Conservation (phyloP, 208 protist genomes). For the Balamuthia mandrillaris region DNA sequence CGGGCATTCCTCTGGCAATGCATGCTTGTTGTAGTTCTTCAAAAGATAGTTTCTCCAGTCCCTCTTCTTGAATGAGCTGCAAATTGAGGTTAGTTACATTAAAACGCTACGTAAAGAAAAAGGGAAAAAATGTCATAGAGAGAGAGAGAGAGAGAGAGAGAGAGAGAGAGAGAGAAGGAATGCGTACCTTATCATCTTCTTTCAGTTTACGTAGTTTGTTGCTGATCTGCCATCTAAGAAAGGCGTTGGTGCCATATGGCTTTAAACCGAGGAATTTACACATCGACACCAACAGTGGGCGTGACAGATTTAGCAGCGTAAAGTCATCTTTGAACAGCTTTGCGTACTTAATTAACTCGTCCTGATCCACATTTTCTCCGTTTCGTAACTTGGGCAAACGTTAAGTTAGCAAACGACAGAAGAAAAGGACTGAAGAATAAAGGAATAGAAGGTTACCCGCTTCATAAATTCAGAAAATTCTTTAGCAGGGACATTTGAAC, state of each 20-base stretch:
- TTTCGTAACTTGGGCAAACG: constrained; percentile 21
- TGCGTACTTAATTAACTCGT: constrained; percentile 59
- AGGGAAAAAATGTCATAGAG: no score
- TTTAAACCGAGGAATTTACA: constrained; percentile 40
- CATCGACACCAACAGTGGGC: constrained; percentile 53
- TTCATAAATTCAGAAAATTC: constrained; percentile 53
- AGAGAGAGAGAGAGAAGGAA: background rate
- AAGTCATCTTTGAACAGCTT: constrained; percentile 72
- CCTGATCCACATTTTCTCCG: constrained; percentile 43
- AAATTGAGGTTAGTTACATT: no score
- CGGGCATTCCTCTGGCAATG: constrained; percentile 7
- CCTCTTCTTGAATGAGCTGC: background rate
- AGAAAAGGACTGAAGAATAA: background rate
- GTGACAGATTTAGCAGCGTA: constrained; percentile 67
- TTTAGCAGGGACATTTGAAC: background rate
- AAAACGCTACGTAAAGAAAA: no score
- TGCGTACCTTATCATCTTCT: constrained; percentile 48
- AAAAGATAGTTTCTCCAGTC: background rate
- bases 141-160: no score
- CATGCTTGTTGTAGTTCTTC: constrained; percentile 25
- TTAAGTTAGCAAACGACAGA: background rate
- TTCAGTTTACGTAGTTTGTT: constrained; percentile 12
- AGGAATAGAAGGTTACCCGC: constrained; percentile 16
- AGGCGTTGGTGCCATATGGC: constrained; percentile 15
- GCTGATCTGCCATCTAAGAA: constrained; percentile 13